These are phyloP conservation scores for Puccinellia tenuiflora DNA, from an alignment of 176 grass and related monocot species.

Conservation along the genomic window DNA sequence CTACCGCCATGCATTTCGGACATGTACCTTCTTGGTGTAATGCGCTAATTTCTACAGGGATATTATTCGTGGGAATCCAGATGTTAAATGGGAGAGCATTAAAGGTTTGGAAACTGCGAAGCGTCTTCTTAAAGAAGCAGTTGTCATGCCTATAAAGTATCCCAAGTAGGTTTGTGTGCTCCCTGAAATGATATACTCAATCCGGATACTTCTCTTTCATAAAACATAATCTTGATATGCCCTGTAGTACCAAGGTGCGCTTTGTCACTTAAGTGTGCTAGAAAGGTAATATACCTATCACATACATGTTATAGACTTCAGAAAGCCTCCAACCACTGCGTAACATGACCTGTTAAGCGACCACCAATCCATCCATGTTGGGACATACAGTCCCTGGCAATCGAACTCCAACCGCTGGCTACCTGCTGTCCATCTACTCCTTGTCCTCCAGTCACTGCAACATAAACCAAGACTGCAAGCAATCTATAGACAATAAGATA, in stretches of 20 bases:
- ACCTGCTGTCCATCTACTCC: neutral
- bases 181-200: neutral
- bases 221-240: neutral
- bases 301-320: neutral
- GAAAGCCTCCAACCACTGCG: neutral
- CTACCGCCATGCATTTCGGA: neutral
- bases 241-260: neutral
- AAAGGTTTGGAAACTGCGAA: conserved; percentile 92
- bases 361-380: neutral
- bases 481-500: neutral
- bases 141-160: conserved; percentile 98
- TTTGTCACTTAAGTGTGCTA: neutral
- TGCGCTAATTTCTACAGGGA: conserved; percentile 42
- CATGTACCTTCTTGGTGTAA: conserved; percentile 5
- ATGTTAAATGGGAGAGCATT: conserved; percentile 99
- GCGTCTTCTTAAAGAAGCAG: conserved; percentile 88
- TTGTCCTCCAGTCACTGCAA: neutral
- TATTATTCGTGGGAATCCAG: conserved; percentile 81
- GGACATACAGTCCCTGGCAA: neutral
- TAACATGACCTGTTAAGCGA: neutral
- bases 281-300: neutral
- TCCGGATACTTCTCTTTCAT: neutral
- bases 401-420: neutral
- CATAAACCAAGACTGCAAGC: neutral
- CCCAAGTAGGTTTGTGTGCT: conserved; percentile 71